Conservation (phyloP, 2,329 filamentous ascomycete genomes). For the Cladosporium sp. region DNA sequence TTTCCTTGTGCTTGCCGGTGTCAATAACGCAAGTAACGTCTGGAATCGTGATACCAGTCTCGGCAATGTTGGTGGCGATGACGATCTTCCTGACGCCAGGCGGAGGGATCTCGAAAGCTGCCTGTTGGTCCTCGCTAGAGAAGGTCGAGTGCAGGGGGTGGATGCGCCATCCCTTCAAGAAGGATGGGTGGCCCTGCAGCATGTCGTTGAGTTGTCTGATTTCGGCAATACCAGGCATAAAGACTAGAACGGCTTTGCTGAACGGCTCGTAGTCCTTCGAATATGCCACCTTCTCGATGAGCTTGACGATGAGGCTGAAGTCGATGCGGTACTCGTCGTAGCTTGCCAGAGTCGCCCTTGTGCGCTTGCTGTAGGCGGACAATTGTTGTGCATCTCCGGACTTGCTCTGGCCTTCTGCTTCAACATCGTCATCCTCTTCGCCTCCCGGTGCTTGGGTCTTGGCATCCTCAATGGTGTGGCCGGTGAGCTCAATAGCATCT, state of each 20-base stretch:
- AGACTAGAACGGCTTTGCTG: conserved; percentile 91
- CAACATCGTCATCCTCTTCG: conserved; percentile 51
- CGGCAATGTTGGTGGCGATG: conserved; percentile 94
- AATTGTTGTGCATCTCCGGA: conserved; percentile 58
- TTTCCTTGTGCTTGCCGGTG: conserved; percentile 94
- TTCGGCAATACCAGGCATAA: conserved; percentile 91
- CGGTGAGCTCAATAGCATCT: conserved; percentile 86
- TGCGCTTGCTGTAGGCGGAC: conserved; percentile 72
- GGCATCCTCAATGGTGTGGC: conserved; percentile 67
- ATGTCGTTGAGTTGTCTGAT: conserved; percentile 71
- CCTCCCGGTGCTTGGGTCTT: conserved; percentile 48
- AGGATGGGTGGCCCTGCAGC: conserved; percentile 73
- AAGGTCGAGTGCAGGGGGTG: conserved; percentile 93
- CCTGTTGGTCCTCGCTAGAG: conserved; percentile 93
- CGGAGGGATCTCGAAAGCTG: conserved; percentile 84
- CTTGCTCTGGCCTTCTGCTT: conserved; percentile 50
- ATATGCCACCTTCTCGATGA: conserved; percentile 75
- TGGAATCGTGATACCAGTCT: conserved; percentile 97
- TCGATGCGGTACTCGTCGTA: conserved; percentile 93
- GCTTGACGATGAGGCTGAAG: conserved; percentile 78
- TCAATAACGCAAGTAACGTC: conserved; percentile 97
- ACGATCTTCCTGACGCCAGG: conserved; percentile 87
- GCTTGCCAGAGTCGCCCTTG: conserved; percentile 70
- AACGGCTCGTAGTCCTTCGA: conserved; percentile 67
- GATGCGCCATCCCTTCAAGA: conserved; percentile 77